Conservation (phyloP, 169 alveolate species). For the Babesia caballi region DNA sequence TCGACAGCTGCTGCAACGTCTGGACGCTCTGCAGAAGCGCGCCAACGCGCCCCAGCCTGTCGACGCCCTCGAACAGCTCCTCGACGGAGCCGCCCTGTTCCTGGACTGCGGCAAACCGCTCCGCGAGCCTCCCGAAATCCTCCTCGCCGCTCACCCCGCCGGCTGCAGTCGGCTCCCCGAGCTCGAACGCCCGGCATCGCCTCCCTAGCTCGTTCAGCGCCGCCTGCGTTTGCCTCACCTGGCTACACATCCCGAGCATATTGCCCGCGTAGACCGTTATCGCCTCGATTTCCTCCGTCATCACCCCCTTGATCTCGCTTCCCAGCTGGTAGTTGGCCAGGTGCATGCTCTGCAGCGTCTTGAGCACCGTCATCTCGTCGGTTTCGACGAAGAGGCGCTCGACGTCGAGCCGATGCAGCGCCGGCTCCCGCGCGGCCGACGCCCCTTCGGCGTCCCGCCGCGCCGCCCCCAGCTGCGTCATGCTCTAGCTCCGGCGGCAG, state of each 20-base stretch:
- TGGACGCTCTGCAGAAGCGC: not conserved
- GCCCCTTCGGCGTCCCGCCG: not conserved
- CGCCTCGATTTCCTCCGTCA: conserved; percentile 53
- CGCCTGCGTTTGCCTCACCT: conserved; percentile 35
- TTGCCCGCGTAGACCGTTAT: conserved; percentile 38
- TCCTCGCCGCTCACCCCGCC: not conserved
- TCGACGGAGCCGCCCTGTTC: not conserved
- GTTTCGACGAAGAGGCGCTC: conserved; percentile 53
- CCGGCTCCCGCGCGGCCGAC: conserved; percentile 4
- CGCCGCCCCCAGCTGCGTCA: too few species aligned
- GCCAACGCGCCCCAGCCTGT: not conserved
- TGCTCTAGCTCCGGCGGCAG: too few species aligned
- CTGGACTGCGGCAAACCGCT: not conserved
- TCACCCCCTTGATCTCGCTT: conserved; percentile 37
- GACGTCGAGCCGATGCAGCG: conserved; percentile 24
- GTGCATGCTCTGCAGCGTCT: conserved; percentile 62
- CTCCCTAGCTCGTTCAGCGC: conserved; percentile 16
- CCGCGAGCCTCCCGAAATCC: not conserved
- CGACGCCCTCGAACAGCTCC: not conserved
- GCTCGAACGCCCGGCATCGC: not conserved
- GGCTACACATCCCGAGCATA: conserved; percentile 51
- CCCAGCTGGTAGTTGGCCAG: conserved; percentile 48
- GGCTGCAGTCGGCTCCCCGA: not conserved
- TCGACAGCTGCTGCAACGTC: conserved; percentile 5
- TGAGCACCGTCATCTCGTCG: conserved; percentile 53